Percentiles rank a stretch among this genome's conserved stretches.
These are phyloP conservation scores for Pseudognaphalium luteoalbum DNA, from an alignment of 129 eudicot species.

Conservation along the genomic window DNA sequence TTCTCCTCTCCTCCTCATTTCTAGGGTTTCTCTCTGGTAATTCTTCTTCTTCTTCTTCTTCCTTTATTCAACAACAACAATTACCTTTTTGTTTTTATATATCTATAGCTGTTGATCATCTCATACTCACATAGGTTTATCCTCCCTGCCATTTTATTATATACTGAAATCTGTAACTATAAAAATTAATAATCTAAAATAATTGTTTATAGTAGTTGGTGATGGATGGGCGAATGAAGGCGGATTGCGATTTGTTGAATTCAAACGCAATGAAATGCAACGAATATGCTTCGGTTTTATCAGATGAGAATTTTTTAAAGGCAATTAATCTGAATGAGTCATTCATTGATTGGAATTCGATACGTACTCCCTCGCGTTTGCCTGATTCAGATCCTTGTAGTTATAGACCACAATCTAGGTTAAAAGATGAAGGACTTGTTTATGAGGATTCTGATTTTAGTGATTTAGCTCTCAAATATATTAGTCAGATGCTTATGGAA, in stretches of 20 bases:
- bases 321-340: slow-evolving; percentile 28
- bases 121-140: too few species aligned
- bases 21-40: slow-evolving; percentile 23
- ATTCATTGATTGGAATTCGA: slow-evolving; percentile 19
- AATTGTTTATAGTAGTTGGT: slow-evolving; percentile 21
- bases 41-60: too few species aligned
- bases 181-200: not conserved
- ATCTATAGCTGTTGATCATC: not conserved
- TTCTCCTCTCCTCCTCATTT: slow-evolving; percentile 7
- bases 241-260: slow-evolving; percentile 34
- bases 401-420: slow-evolving; percentile 26
- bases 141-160: not conserved
- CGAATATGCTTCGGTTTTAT: slow-evolving; percentile 32
- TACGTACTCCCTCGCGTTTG: slow-evolving; percentile 4
- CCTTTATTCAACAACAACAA: not conserved
- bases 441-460: slow-evolving; percentile 81
- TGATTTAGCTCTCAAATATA: slow-evolving; percentile 69
- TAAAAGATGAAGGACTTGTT: slow-evolving; percentile 37
- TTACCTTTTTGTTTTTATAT: too few species aligned
- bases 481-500: slow-evolving; percentile 90
- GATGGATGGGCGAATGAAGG: slow-evolving; percentile 53
- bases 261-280: slow-evolving; percentile 30
- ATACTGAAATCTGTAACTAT: not conserved
- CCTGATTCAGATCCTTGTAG: slow-evolving; percentile 28
- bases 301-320: slow-evolving; percentile 36